A percentile compares a stretch with the other conserved stretches of the same genome.
phyloP scores from a whole-genome alignment of 2,329 filamentous ascomycete species.

The Verticillium tricorpus region DNA sequence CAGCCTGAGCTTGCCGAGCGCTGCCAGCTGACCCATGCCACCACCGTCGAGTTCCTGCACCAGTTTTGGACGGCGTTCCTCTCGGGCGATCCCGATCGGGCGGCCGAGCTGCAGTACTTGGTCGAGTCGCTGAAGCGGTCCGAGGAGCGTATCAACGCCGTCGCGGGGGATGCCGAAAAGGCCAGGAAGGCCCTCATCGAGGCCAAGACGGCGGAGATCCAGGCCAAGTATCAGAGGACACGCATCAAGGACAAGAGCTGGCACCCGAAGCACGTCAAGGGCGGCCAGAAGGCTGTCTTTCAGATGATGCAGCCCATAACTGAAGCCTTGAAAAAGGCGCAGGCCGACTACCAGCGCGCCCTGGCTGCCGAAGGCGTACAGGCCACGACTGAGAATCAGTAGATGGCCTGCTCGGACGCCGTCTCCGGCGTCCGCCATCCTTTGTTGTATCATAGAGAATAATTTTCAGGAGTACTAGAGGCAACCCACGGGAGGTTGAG shows the following conservation, averaged over 20 bases:
- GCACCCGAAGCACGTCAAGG: conserved; percentile 63
- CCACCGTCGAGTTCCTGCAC: conserved; percentile 90
- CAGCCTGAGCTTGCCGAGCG: conserved; percentile 53
- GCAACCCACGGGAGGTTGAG: background rate
- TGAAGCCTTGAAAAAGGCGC: conserved; percentile 64
- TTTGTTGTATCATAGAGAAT: background rate
- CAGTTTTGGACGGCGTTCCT: conserved; percentile 95
- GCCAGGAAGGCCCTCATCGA: conserved; percentile 66
- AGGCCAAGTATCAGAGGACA: conserved; percentile 66
- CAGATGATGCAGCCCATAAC: conserved; percentile 73
- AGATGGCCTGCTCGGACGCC: background rate
- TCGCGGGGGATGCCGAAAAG: conserved; percentile 74
- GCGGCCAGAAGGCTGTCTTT: conserved; percentile 71
- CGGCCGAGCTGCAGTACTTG: conserved; percentile 74
- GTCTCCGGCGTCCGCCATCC: background rate
- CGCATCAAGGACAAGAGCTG: conserved; percentile 64
- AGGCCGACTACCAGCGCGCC: conserved; percentile 66
- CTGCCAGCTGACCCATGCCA: conserved; percentile 73
- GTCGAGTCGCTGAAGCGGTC: conserved; percentile 78
- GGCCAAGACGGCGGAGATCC: conserved; percentile 63
- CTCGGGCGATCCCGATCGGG: conserved; percentile 78
- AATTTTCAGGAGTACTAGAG: background rate
- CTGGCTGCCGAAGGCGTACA: conserved; percentile 59
- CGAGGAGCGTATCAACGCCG: conserved; percentile 71
- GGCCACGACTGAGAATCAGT: conserved; percentile 37